phyloP scores from a whole-genome alignment of 306 rosid genomes.

The Psophocarpus tetragonolobus region DNA sequence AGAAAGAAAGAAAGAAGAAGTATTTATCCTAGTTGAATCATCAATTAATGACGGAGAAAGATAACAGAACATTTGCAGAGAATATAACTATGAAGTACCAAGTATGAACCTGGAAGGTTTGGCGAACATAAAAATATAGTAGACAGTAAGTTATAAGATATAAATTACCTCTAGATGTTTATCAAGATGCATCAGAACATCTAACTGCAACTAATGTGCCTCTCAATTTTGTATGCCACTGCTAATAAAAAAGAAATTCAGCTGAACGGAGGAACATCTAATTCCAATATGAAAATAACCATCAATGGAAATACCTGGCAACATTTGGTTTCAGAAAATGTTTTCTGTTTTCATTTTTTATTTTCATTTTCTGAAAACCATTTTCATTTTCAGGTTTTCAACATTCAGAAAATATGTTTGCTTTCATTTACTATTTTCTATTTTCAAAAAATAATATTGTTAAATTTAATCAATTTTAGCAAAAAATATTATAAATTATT shows the following conservation, averaged over 20 bases:
- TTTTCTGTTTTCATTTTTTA: no score
- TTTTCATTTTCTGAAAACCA: no score
- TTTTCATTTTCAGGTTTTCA: no score
- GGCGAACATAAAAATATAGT: background rate
- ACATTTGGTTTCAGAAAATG: no score
- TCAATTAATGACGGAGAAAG: no score
- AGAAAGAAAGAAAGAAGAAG: no score
- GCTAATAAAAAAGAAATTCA: constrained; percentile 12
- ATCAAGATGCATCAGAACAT: constrained; percentile 78
- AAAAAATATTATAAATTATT: no score
- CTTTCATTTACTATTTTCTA: no score
- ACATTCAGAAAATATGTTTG: no score
- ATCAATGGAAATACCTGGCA: background rate
- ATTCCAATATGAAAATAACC: background rate
- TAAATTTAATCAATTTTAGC: no score
- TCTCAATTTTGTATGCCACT: constrained; percentile 78
- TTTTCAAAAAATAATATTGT: no score
- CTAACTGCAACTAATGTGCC: constrained; percentile 82
- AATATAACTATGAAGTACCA: background rate
- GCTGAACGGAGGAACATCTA: background rate
- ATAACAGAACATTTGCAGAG: background rate
- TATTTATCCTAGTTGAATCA: no score
- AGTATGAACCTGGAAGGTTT: background rate
- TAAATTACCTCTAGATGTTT: constrained; percentile 75
- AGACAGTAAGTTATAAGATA: background rate